phyloP scores from a whole-genome alignment of 495 filamentous ascomycete species.

The Chaetomium fimeti region DNA sequence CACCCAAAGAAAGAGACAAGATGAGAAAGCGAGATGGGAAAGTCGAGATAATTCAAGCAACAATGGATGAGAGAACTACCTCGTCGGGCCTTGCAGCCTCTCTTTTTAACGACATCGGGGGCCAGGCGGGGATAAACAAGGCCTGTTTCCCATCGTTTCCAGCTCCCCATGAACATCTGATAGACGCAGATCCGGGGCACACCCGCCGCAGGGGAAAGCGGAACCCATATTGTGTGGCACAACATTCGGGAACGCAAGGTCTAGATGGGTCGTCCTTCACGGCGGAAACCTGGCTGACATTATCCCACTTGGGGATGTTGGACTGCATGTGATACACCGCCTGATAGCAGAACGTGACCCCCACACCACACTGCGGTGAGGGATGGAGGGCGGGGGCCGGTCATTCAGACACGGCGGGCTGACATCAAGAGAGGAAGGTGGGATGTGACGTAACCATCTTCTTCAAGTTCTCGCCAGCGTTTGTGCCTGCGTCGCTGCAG shows the following conservation, averaged over 20 bases:
- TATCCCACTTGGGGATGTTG: background rate
- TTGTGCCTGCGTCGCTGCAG: background rate
- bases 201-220: background rate
- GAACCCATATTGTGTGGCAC: background rate
- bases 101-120: too few relatives aligned
- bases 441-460: conserved; percentile 2
- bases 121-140: too few relatives aligned
- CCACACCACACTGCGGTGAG: background rate
- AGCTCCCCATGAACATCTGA: background rate
- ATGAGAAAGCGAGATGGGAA: too few relatives aligned
- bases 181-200: background rate
- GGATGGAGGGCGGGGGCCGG: background rate
- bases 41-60: too few relatives aligned
- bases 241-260: background rate
- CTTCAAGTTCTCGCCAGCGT: background rate
- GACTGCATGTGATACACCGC: background rate
- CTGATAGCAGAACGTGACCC: background rate
- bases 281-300: background rate
- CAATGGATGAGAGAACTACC: too few relatives aligned
- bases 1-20: too few relatives aligned
- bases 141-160: too few relatives aligned
- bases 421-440: background rate
- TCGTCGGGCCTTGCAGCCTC: too few relatives aligned
- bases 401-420: background rate
- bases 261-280: background rate